phyloP scores from a whole-genome alignment of 1,139 yeast species.

The Pichia sp. region DNA sequence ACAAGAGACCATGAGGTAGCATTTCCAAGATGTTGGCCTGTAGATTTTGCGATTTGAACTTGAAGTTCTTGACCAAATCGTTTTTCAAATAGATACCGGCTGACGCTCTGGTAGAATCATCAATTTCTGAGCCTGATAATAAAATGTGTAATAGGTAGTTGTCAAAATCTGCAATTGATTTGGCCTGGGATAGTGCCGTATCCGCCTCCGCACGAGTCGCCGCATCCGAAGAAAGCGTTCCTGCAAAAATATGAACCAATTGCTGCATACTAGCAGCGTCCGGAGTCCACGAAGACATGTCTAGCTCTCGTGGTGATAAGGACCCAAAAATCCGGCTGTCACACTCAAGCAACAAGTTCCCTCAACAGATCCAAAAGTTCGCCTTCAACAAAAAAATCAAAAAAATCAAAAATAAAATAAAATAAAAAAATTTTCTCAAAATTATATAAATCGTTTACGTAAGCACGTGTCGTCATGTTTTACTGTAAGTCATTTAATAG shows the following conservation, averaged over 20 bases:
- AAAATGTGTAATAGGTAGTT: constrained; percentile 70
- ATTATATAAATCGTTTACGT: too few relatives aligned
- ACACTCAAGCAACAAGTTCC: neutral
- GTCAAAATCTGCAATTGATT: constrained; percentile 63
- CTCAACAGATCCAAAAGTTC: neutral
- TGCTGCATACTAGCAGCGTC: constrained; percentile 54
- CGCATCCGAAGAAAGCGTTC: constrained; percentile 55
- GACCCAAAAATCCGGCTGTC: neutral
- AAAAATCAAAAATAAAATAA: too few relatives aligned
- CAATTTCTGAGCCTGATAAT: constrained; percentile 35
- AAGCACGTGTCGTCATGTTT: neutral
- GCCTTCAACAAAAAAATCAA: too few relatives aligned
- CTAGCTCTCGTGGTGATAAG: neutral
- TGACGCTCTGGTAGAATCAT: constrained; percentile 63
- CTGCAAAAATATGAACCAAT: constrained; percentile 52
- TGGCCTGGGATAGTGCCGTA: constrained; percentile 61
- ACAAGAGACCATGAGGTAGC: constrained; percentile 61
- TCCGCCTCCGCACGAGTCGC: constrained; percentile 51
- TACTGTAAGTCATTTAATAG: constrained; percentile 22
- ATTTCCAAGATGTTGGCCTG: constrained; percentile 52
- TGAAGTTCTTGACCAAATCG: constrained; percentile 33
- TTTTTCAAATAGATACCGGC: constrained; percentile 86
- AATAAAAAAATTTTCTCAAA: too few relatives aligned
- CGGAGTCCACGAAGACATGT: constrained; percentile 48
- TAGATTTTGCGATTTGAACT: constrained; percentile 25